Evolutionary conservation across 2,329 filamentous ascomycete genomes (phyloP).

Genomic region (Niveomyces coronatus): DNA sequence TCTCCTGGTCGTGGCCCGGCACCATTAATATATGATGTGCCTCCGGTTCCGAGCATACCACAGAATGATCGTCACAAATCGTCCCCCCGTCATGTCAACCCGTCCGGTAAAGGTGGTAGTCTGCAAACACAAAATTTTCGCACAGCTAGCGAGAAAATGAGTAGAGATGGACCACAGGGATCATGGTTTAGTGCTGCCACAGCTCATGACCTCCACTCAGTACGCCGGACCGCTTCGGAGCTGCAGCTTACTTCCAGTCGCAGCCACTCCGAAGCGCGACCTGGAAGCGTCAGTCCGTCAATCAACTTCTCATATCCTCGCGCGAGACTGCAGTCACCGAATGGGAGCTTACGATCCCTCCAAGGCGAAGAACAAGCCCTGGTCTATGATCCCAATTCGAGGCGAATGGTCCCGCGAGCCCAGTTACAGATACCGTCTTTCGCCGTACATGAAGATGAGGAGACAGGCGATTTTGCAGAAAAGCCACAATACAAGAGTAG

Average conservation of each 20-base stretch:
- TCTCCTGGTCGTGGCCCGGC: constrained; percentile 44
- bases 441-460: constrained; percentile 22
- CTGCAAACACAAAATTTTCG: constrained; percentile 39
- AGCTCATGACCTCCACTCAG: constrained; percentile 32
- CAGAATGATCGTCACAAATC: constrained; percentile 26
- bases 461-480: not conserved
- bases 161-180: constrained; percentile 26
- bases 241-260: constrained; percentile 21
- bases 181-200: constrained; percentile 41
- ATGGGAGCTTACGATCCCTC: constrained; percentile 6
- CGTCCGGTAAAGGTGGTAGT: constrained; percentile 23
- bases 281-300: constrained; percentile 39
- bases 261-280: constrained; percentile 23
- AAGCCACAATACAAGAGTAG: not conserved
- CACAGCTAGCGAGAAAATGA: constrained; percentile 43
- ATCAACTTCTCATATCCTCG: constrained; percentile 52
- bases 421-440: constrained; percentile 34
- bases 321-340: constrained; percentile 29
- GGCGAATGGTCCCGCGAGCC: constrained; percentile 45
- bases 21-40: constrained; percentile 38
- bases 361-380: constrained; percentile 29
- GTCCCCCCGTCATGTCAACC: constrained; percentile 14
- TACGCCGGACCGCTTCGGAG: constrained; percentile 34
- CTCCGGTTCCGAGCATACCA: constrained; percentile 69
- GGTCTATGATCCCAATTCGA: constrained; percentile 56